Evolutionary conservation across 768 basidiomycete genomes (phyloP).

Genomic region (Naganishia antarctica): DNA sequence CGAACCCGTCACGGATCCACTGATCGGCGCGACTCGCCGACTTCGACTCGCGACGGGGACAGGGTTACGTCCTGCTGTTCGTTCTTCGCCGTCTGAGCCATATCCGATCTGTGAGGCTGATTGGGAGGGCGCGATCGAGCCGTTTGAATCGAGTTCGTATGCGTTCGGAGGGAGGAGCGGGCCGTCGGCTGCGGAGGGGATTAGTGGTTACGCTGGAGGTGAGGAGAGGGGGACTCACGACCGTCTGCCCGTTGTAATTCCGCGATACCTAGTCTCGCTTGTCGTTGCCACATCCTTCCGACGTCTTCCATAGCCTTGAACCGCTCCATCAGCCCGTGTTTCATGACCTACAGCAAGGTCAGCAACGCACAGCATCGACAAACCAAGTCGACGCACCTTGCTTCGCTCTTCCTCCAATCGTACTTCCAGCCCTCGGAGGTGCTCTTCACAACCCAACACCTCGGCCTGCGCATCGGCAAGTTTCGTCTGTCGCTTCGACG

Average conservation of each 20-base stretch:
- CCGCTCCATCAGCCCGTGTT: slow-evolving; percentile 44
- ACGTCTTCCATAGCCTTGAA: slow-evolving; percentile 49
- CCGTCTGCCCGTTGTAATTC: slow-evolving; percentile 42
- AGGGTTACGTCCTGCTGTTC: slow-evolving; percentile 26
- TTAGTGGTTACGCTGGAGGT: too few species aligned
- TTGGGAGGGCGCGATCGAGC: slow-evolving; percentile 47
- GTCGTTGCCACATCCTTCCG: slow-evolving; percentile 46
- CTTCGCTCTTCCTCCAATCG: slow-evolving; percentile 46
- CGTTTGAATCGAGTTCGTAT: slow-evolving; percentile 48
- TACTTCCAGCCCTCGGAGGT: slow-evolving; percentile 44
- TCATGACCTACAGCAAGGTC: slow-evolving; percentile 37
- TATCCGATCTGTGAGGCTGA: slow-evolving; percentile 47
- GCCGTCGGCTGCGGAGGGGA: slow-evolving; percentile 20
- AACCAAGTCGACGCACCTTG: slow-evolving; percentile 28
- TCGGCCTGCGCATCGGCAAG: slow-evolving; percentile 48
- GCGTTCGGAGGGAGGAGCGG: slow-evolving; percentile 37
- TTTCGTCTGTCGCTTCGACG: slow-evolving; percentile 41
- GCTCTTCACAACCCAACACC: slow-evolving; percentile 48
- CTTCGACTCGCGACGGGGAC: too few species aligned
- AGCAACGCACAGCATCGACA: neutral
- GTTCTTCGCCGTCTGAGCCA: slow-evolving; percentile 27
- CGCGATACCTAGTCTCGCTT: slow-evolving; percentile 42
- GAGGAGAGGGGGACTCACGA: too few species aligned
- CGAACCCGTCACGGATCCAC: slow-evolving; percentile 41
- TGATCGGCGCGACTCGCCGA: slow-evolving; percentile 20